Base-by-base conservation (phyloP, 768 basidiomycete species). In the Amanita pallidorosea region DNA sequence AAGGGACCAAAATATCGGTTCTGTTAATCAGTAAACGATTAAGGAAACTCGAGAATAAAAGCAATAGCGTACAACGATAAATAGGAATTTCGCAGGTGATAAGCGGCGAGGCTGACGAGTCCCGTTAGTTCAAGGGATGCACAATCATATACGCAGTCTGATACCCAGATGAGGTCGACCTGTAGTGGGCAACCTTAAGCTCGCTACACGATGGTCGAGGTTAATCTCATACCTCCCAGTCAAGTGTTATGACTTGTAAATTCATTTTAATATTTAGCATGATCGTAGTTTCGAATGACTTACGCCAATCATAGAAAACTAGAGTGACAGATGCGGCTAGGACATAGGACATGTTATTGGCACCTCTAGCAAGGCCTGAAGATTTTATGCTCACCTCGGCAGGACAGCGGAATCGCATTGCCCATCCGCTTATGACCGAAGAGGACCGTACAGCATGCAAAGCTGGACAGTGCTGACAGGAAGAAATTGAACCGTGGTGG, bases 101-200 rank as follows among this genome's bases (percentile, higher is more conserved):
- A 49, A 58, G 5, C 56, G 63, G 45, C 59, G 60, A 22, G 48
- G 54, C 63, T 63, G 46, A 22, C 17, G 23, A 37, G 33, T 11
- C 11, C 13, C 7, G n/a, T 36, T 42, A 48, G 18, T 45, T 34
- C 12, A 42, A n/a, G 36, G 35, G n/a, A 8, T 13, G 47, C 13
- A 43, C 20, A 18, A 52, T 22, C 23, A 43, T 29, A 17, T 15
- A 15, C 1, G 23, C 53, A 18, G 17, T 18, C 3, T n/a, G 27
- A 35, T 31, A 64, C 64, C 64, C 62, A 64, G 23, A 63, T 57
- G 31, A 65, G 55, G n/a, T 59, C 56, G 34, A 64, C 54, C 64
- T 64, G 29, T 15, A 31, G 23, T 17, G 33, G n/a, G 34, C 35
- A 43, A 8, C 35, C 37, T 27, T 35, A 17, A 12, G 37, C 49